Percentiles rank a stretch among this genome's conserved stretches.
Conservation (phyloP, 192 early-diverging fungal genomes). For the Dissophora ornata region DNA sequence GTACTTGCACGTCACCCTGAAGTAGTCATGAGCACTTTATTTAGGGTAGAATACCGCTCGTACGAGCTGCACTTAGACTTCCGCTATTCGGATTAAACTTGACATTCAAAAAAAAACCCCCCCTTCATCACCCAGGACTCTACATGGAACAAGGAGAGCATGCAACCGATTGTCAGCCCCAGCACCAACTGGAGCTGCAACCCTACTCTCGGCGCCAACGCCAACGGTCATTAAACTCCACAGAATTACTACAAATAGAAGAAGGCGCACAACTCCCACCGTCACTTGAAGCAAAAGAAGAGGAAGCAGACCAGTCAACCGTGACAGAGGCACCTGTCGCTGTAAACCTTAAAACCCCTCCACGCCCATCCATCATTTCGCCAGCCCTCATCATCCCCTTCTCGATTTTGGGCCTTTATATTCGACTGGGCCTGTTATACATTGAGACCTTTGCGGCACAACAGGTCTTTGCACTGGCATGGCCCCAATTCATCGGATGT, state of each 20-base stretch:
- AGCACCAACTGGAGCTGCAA: too few species aligned
- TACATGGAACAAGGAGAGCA: too few species aligned
- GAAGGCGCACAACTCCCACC: not conserved
- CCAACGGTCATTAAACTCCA: too few species aligned
- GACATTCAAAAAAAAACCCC: too few species aligned
- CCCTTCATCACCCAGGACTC: too few species aligned
- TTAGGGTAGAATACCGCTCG: too few species aligned
- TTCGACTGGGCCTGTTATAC: conserved; percentile 65
- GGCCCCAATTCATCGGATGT: conserved; percentile 80
- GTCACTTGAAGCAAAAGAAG: not conserved
- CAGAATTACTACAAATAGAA: not conserved
- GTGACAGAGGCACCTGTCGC: not conserved
- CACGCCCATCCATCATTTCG: conserved; percentile 2
- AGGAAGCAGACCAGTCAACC: not conserved
- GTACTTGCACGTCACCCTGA: too few species aligned
- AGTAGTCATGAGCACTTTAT: too few species aligned
- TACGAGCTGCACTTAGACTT: too few species aligned
- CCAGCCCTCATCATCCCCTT: conserved; percentile 58
- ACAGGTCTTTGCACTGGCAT: conserved; percentile 71
- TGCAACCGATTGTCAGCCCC: too few species aligned
- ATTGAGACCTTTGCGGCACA: conserved; percentile 67
- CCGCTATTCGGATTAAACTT: too few species aligned
- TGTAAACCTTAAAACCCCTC: not conserved
- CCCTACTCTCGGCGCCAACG: too few species aligned
- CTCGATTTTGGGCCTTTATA: conserved; percentile 73